Base-by-base conservation (phyloP, 1,284 basidiomycete genomes). In the Jaminaea rosea region DNA sequence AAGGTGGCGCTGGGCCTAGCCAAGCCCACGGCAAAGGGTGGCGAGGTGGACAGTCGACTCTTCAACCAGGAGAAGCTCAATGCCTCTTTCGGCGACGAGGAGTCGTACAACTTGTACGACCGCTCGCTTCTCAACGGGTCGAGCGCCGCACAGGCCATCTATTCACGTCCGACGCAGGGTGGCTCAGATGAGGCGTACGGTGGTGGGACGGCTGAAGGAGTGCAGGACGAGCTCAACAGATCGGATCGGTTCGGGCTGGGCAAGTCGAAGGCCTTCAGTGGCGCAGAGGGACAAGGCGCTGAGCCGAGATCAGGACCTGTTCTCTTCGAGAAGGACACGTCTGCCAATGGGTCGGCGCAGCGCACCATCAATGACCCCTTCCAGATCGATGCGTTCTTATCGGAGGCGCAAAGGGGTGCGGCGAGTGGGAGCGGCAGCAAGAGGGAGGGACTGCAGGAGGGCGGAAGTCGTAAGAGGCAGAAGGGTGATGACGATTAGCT, bases 1-100 rank as follows among this genome's bases (percentile, higher is more conserved):
- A 98, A 99, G 79, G 86, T 99, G 50, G 94, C 94, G 1, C 82
- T 98, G 19, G 94, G 94, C 29, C 81, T 98, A 37, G 94, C 94
- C 41, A 98, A 98, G 76, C 94, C 94, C 7, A 89, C 92, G 0
- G 88, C 88, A 32, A 97, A 97, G 75, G 62, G 66, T 4, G 86
- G 87, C 4, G 90, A 98, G 86, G 79, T 97, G 70, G 94, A 99
- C 75, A 91, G 89, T 28, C 84, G 94, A 46, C 77, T 99, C 50
- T 98, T 98, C 82, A 97, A 98, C 77, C 87, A 91, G 72, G 94
- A 98, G 74, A 83, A 85, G 7, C 79, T 94, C 28, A 81, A 84
- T 0, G 60, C 46, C 23, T 81, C 80, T 44, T 96, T 96, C 75
- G 94, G 83, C 26, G 88, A 90, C 64, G 91, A 96, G 48, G 93